Base-by-base conservation (phyloP, 805 yeast species). In the Yarrowia alimentaria region DNA sequence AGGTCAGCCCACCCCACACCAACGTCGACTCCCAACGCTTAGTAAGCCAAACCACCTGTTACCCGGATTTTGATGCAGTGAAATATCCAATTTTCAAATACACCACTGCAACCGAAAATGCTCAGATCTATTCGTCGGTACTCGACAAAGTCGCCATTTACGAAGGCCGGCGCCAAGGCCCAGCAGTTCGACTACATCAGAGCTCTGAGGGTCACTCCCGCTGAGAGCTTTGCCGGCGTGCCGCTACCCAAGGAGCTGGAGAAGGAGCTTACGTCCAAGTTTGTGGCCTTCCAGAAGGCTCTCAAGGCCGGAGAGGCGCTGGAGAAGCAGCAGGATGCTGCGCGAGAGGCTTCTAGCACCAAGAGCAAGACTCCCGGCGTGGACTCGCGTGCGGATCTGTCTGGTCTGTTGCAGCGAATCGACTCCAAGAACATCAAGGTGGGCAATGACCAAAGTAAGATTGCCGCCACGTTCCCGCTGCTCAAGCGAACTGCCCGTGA, bases 401-500 rank as follows among this genome's bases (percentile, higher is more conserved):
- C 30, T 16, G 18, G 22, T 13, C 38, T 32, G 32, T 12, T 53
- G 48, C 12, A 21, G 26, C 24, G 58, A 38, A 38, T 38, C 33
- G 32, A 38, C 33, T 26, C 33, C 5, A 26, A 28, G 19, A 26
- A 38, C 33, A 38, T 38, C 11, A 19, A 20, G 6, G 47, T 54
- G 24, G 52, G 48, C 22, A 55, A 54, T 9, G 60, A 53, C 32
- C 40, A 56, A 17, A 51, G 51, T 13, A 43, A 48, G 26, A 51
- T 52, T 12, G 51, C 55, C 9, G 56, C 47, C 22, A 51, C 54
- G 32, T 83, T 73, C 64, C 93, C 95, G 40, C 75, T 76, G 56
- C 73, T 89, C 54, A 74, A 75, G 45, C 80, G 81, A 29, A 76
- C 91, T 0, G 71, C 77, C 7, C 73, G 71, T 31, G 73, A 74